Base-by-base conservation (phyloP, 331 rosid species). In the Erythrophleum ivorense region DNA sequence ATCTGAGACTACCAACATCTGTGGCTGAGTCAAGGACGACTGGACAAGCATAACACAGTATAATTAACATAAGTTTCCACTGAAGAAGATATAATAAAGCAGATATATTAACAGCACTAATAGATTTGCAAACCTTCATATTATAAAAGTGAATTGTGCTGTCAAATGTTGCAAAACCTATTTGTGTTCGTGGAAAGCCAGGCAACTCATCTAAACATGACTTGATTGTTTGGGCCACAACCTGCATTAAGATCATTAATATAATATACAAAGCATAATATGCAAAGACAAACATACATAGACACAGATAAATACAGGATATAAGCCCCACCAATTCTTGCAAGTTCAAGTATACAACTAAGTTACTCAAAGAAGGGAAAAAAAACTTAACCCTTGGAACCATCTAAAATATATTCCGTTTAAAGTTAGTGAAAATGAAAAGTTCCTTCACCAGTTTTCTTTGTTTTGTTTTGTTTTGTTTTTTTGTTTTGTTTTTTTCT, bases 1-100 rank as follows among this genome's bases (percentile, higher is more conserved):
- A 89, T 96, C 99, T 77, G 99, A 92, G 87, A 96, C 97, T 83
- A 96, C 99, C 92, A 91, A 88, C 99, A 96, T 96, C 88, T 96
- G 99, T 57, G 99, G 97, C 85, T 96, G 99, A 55, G 91, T 91
- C 91, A 96, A 85, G 81, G 98, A 91, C 76, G 99, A 91, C 99
- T 96, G 91, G 78, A 89, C 70, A 73, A 38, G 74, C 79, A 79
- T 82, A 84, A 76, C 38, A 75, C 60, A 80, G 69, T 80, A 81
- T 21, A 79, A 59, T 89, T 21, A 84, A 80, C 77, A 75, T 72
- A 52, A n/a, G 45, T 38, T 71, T 54, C 36, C 38, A 60, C 55
- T 73, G 69, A 81, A 73, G 59, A 77, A 63, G n/a, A 21, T 69
- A 78, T 24, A 46, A 63, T 15, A 5, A 57, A n/a, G 64, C 15